Evolutionary conservation across 139 green algal genomes (phyloP).

Genomic region (Asterochloris sp.): DNA sequence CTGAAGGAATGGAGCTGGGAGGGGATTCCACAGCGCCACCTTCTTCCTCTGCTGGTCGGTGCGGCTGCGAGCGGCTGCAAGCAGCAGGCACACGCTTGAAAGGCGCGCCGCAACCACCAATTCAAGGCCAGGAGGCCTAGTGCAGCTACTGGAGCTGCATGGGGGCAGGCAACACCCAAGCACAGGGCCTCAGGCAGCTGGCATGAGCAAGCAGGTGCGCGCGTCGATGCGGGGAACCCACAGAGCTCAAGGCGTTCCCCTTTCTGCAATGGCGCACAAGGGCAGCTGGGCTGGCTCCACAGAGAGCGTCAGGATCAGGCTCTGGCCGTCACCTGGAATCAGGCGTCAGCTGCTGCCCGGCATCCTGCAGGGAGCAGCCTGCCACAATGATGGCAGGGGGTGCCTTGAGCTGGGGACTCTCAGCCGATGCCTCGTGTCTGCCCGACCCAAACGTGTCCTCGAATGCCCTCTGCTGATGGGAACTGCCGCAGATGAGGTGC

Average conservation of each 20-base stretch:
- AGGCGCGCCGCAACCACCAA: too few relatives aligned
- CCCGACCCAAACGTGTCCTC: slow-evolving; percentile 16
- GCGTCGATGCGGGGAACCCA: too few relatives aligned
- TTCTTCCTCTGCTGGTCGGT: slow-evolving; percentile 4
- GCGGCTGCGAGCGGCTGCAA: too few relatives aligned
- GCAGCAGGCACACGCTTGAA: neutral
- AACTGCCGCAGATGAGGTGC: slow-evolving; percentile 20
- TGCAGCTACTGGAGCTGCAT: too few relatives aligned
- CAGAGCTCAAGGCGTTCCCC: too few relatives aligned
- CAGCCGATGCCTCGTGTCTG: neutral
- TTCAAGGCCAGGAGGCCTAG: too few relatives aligned
- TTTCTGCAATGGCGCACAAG: too few relatives aligned
- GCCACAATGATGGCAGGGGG: slow-evolving; percentile 26
- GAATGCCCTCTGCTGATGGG: slow-evolving; percentile 18
- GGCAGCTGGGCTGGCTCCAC: too few relatives aligned
- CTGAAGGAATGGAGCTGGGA: neutral
- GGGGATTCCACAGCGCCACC: neutral
- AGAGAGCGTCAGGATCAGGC: neutral
- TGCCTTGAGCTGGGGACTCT: neutral
- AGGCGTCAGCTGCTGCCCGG: neutral
- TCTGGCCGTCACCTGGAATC: slow-evolving; percentile 14
- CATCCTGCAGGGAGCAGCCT: slow-evolving; percentile 8
- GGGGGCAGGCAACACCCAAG: too few relatives aligned
- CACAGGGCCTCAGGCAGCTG: too few relatives aligned
- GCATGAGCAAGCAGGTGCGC: too few relatives aligned